A percentile compares a stretch with the other conserved stretches of the same genome.
These are phyloP conservation scores for Plasmodium inui DNA, from an alignment of 169 alveolate genomes.

Conservation along the genomic window DNA sequence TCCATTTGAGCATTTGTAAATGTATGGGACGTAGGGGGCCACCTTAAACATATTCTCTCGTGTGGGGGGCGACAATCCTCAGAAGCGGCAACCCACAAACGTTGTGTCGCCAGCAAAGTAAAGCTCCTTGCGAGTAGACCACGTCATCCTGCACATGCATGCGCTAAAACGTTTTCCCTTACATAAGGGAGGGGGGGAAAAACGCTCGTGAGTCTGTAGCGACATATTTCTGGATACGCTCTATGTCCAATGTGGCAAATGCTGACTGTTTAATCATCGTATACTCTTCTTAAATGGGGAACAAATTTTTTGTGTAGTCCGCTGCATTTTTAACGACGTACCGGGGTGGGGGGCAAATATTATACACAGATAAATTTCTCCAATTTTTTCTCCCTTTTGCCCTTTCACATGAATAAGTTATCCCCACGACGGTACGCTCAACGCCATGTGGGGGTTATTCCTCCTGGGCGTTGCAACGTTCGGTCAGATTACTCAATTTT, in stretches of 20 bases:
- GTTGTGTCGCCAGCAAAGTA: background rate
- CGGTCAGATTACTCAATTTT: background rate
- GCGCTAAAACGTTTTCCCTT: background rate
- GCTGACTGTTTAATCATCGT: background rate
- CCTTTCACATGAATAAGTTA: background rate
- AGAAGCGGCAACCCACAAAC: background rate
- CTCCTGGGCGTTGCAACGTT: background rate
- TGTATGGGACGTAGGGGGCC: constrained; percentile 37
- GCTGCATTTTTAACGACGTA: background rate
- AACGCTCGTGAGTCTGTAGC: background rate
- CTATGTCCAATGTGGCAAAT: background rate
- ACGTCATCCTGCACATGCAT: background rate
- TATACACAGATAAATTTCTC: background rate
- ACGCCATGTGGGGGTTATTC: background rate
- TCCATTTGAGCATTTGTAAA: constrained; percentile 41
- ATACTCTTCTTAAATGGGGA: background rate
- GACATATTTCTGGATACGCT: background rate
- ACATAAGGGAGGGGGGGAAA: background rate
- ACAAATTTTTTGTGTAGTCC: background rate
- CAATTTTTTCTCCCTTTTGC: background rate
- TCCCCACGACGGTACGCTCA: background rate
- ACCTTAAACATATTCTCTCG: constrained; percentile 27
- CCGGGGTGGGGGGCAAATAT: background rate
- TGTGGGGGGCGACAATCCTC: background rate
- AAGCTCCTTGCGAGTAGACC: background rate